Percentiles rank a stretch among this genome's conserved stretches.
Conservation (phyloP, 495 filamentous ascomycete species). For the Podospora australis region DNA sequence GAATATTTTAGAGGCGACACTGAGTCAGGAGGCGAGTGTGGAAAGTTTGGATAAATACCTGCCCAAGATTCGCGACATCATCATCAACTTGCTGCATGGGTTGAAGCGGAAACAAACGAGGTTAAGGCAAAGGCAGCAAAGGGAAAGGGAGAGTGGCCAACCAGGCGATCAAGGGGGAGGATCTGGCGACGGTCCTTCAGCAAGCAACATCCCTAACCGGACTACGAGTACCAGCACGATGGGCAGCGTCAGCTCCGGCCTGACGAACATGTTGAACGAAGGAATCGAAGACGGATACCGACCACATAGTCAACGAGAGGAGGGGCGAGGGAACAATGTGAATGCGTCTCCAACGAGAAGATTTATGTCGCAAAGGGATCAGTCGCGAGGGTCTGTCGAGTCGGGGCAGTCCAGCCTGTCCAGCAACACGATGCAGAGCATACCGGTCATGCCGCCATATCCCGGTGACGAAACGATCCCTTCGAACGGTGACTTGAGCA, state of each 20-base stretch:
- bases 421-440: constrained; percentile 62
- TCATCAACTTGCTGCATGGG: constrained; percentile 92
- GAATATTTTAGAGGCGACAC: constrained; percentile 85
- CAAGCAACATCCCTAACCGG: constrained; percentile 28
- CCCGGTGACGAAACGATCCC: constrained; percentile 49
- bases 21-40: constrained; percentile 92
- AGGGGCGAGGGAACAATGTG: constrained; percentile 16
- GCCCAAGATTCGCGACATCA: constrained; percentile 91
- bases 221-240: constrained; percentile 64
- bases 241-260: constrained; percentile 50
- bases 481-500: constrained; percentile 30
- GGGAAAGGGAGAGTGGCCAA: constrained; percentile 53
- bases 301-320: constrained; percentile 23
- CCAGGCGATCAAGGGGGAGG: constrained; percentile 26
- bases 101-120: constrained; percentile 94
- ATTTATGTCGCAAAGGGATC: constrained; percentile 35
- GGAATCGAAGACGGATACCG: constrained; percentile 41
- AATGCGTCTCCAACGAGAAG: constrained; percentile 38
- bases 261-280: constrained; percentile 63
- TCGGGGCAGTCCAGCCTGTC: constrained; percentile 55
- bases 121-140: constrained; percentile 70
- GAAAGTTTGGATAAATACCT: constrained; percentile 88
- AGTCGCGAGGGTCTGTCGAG: constrained; percentile 37
- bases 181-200: constrained; percentile 8
- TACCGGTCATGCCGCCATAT: constrained; percentile 60